Evolutionary conservation across 192 early-diverging fungal species (phyloP), one percentile per base, ranked within the genome.

Genomic region (Umbelopsis sp.): DNA sequence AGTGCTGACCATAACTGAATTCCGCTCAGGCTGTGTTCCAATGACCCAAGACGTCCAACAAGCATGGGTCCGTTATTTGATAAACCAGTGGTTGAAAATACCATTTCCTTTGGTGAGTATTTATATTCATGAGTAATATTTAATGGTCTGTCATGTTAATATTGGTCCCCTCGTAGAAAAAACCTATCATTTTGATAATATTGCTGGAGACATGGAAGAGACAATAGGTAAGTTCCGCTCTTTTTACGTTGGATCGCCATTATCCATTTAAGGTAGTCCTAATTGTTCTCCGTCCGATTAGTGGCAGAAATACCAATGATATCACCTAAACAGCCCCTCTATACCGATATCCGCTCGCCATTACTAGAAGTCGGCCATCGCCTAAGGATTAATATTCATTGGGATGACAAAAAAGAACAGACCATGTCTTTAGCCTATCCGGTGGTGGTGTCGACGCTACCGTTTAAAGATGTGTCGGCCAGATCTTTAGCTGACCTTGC

Each of bases 31-130:
- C 55, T 61, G 55, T 61, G 55, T 33, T 61, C 55, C 0, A 61
- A 61, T 61, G 55, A 61, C 55, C 55, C 55, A 16, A 61, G 33
- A 13, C 55, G 55, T 12, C 55, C 55, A 61, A 61, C 55, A 15
- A 27, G 27, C 11, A 61, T 61, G 55, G 55, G 55, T 1, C 55
- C 55, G 33, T 16, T 61, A 16, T 61, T 61, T 35, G 55, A 61
- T 13, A 61, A 61, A 37, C 55, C 55, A 18, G 13, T 61, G 25
- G 55, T 61, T 33, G 55, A 61, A 35, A 61, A 61, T 61, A 61
- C 55, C 0, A 25, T 61, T 61, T 23, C 55, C 0, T 61, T 61
- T 61, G 55, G 55, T 61, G 21, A 10, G 55, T 37, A 55, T 22
- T 22, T 5, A 1, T 30, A 15, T 9, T 30, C 30, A 4, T 55